phyloP scores from a whole-genome alignment of 1,284 basidiomycete species.

The Athelia psychrophila region DNA sequence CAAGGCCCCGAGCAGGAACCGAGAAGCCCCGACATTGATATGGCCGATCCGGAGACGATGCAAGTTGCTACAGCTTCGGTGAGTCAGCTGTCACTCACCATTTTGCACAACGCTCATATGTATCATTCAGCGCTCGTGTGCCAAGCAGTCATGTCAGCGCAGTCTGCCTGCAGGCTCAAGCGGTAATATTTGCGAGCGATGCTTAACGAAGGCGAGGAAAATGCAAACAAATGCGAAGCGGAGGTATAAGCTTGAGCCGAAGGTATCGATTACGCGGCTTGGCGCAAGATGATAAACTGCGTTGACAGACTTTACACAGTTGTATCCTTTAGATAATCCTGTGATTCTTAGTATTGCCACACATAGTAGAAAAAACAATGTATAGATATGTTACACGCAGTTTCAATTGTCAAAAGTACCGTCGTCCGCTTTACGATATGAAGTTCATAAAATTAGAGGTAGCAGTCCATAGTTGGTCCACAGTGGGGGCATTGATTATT shows the following conservation, averaged over 20 bases:
- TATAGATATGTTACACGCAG: too few relatives aligned
- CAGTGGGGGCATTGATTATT: too few relatives aligned
- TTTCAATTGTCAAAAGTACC: too few relatives aligned
- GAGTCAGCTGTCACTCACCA: not conserved
- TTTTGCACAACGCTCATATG: not conserved
- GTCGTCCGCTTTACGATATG: too few relatives aligned
- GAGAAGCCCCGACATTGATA: not conserved
- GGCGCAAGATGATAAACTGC: too few relatives aligned
- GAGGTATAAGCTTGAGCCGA: constrained; percentile 42
- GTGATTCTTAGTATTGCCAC: too few relatives aligned
- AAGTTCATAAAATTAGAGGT: too few relatives aligned
- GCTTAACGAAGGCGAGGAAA: constrained; percentile 42
- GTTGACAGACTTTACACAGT: too few relatives aligned
- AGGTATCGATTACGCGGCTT: constrained; percentile 7
- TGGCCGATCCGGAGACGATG: not conserved
- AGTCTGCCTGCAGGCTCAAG: constrained; percentile 18
- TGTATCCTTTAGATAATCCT: too few relatives aligned
- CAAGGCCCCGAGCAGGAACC: not conserved
- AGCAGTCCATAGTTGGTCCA: too few relatives aligned
- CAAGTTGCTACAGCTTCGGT: not conserved
- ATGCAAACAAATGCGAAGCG: constrained; percentile 38
- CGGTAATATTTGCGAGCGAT: constrained; percentile 40
- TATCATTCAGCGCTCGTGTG: constrained; percentile 18
- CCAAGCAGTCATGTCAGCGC: constrained; percentile 29
- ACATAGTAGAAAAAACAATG: too few relatives aligned